Percentiles rank a stretch among this genome's conserved stretches.
These are phyloP conservation scores for Usnea hakonensis DNA, from an alignment of 495 filamentous ascomycete genomes.

Conservation along the genomic window DNA sequence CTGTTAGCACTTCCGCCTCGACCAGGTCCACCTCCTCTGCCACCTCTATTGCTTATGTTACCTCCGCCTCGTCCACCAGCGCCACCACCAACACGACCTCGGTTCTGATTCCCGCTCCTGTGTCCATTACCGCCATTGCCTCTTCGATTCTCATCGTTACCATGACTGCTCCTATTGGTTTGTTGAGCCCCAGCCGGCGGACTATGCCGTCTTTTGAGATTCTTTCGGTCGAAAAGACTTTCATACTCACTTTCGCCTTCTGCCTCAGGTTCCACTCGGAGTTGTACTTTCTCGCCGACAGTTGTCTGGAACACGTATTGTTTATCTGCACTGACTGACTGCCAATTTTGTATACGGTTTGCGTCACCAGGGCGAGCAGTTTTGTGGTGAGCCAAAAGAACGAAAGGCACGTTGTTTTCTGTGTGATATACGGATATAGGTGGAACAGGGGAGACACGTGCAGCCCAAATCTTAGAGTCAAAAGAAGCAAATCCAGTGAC, in stretches of 20 bases:
- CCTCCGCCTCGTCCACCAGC: conserved; percentile 39
- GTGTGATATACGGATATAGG: conserved; percentile 57
- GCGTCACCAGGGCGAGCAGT: conserved; percentile 73
- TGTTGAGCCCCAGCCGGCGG: conserved; percentile 9
- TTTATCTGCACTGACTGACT: conserved; percentile 60
- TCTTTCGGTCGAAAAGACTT: conserved; percentile 47
- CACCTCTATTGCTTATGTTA: conserved; percentile 34
- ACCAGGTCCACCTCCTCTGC: conserved; percentile 37
- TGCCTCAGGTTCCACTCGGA: conserved; percentile 68
- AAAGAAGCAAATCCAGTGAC: conserved; percentile 65
- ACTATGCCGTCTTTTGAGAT: conserved; percentile 47
- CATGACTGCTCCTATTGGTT: conserved; percentile 16
- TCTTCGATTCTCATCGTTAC: conserved; percentile 25
- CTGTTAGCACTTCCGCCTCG: conserved; percentile 37
- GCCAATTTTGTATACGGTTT: conserved; percentile 76
- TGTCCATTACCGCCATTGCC: conserved; percentile 7
- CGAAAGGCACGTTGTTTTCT: conserved; percentile 62
- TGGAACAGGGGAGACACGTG: conserved; percentile 64
- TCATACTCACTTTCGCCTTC: conserved; percentile 50
- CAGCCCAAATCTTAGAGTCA: conserved; percentile 83
- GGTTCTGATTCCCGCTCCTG: conserved; percentile 34
- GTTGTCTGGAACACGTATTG: conserved; percentile 64
- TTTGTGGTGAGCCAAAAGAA: conserved; percentile 66
- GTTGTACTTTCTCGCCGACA: conserved; percentile 76
- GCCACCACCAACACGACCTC: conserved; percentile 43